Evolutionary conservation across 106 monocot genomes (phyloP), one percentile per base, ranked within the genome.

Genomic region (Cymbidium sinense): DNA sequence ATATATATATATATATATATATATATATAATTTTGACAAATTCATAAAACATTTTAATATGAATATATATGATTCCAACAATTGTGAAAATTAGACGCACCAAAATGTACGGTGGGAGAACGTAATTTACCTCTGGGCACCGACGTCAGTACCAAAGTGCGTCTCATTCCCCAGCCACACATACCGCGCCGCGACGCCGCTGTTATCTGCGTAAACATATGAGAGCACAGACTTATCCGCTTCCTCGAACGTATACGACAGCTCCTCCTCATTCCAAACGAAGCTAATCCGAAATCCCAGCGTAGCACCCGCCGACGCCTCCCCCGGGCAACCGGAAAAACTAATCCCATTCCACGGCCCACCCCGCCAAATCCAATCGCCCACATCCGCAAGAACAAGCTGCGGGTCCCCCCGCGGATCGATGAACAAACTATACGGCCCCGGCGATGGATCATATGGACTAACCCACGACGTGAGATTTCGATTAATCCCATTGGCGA

Each of bases 121-220:
- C 27, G 9, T 58, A 5, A 58, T n/a, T 10, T 25, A 61, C 61
- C 61, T 61, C 61, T n/a, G 61, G 61, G 29, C 28, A 5, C 69
- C 30, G 13, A 11, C 9, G 52, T 79, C 55, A 7, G 73, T 51
- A 37, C 71, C 51, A 15, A 61, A 37, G 18, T 27, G n/a, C 1
- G 61, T 62, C 61, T 25, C 27, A 62, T 62, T 62, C 25, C 61
- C 52, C 43, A 78, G 35, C 85, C 90, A 85, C 29, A 83, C 36
- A 21, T 71, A 33, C 2, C 85, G 79, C 23, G 82, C 47, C 25
- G 51, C 12, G 5, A 18, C 15, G 4, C 85, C 88, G 21, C n/a
- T 20, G 44, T 77, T 70, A 27, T 62, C 27, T 84, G 15, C 28
- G 70, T 58, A 20, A 83, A 76, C 81, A 47, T 18, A 80, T 8